Evolutionary conservation across 176 grass and related monocot genomes (phyloP).

Genomic region (Hordeum vulgare): DNA sequence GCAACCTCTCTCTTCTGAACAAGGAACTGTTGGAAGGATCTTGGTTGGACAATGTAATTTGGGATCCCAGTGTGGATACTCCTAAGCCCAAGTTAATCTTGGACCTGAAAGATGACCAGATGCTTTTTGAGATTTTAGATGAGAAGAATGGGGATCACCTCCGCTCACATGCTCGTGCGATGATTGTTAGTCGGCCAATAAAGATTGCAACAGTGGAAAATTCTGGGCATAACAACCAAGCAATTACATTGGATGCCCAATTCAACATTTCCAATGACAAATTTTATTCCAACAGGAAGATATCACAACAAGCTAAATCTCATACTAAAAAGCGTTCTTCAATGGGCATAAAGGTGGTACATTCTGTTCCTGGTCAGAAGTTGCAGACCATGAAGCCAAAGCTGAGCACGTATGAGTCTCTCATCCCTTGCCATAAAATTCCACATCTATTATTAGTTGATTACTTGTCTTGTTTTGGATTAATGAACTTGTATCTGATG

Average conservation of each 20-base stretch:
- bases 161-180: slow-evolving; percentile 80
- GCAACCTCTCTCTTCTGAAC: slow-evolving; percentile 62
- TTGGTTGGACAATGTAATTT: slow-evolving; percentile 87
- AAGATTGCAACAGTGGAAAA: slow-evolving; percentile 52
- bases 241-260: slow-evolving; percentile 35
- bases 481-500: not conserved
- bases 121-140: slow-evolving; percentile 95
- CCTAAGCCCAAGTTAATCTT: slow-evolving; percentile 84
- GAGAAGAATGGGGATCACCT: slow-evolving; percentile 73
- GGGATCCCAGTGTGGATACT: slow-evolving; percentile 56
- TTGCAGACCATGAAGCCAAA: slow-evolving; percentile 90
- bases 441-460: not conserved
- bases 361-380: slow-evolving; percentile 88
- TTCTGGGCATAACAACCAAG: slow-evolving; percentile 46
- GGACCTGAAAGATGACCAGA: slow-evolving; percentile 93
- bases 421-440: not conserved
- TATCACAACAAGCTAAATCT: slow-evolving; percentile 79
- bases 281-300: slow-evolving; percentile 90
- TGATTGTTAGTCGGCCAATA: slow-evolving; percentile 57
- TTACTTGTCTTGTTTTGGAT: slow-evolving; percentile 13
- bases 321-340: slow-evolving; percentile 82
- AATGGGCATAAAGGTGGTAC: slow-evolving; percentile 73
- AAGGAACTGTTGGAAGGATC: slow-evolving; percentile 78
- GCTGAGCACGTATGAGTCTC: slow-evolving; percentile 64
- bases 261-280: slow-evolving; percentile 98